Evolutionary conservation across 441 rosid species (phyloP).

Genomic region (Adansonia gregorii): DNA sequence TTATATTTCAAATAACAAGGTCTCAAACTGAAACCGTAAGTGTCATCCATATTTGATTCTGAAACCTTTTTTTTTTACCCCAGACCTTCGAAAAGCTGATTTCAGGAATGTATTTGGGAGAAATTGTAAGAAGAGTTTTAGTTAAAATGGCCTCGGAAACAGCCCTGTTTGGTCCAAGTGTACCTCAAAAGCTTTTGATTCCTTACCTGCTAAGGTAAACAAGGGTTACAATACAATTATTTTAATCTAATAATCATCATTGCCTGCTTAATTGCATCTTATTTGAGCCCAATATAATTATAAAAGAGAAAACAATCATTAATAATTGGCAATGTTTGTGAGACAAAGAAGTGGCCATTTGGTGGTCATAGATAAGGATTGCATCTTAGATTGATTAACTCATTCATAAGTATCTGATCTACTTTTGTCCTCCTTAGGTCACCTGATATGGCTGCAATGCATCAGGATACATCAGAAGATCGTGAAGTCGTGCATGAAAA

Average conservation of each 20-base stretch:
- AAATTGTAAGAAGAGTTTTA: constrained; percentile 69
- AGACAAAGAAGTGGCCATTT: too few relatives aligned
- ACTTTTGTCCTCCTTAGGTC: constrained; percentile 38
- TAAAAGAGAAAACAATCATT: background rate
- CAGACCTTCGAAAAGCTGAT: constrained; percentile 64
- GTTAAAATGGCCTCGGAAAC: constrained; percentile 62
- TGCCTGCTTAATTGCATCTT: background rate
- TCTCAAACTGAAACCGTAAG: background rate
- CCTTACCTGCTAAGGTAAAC: constrained; percentile 59
- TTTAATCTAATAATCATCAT: background rate
- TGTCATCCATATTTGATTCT: constrained; percentile 8
- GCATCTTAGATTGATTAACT: too few relatives aligned
- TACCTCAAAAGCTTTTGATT: constrained; percentile 53
- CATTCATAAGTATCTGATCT: background rate
- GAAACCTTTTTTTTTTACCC: background rate
- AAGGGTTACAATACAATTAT: background rate
- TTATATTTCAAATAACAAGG: too few relatives aligned
- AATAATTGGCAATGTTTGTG: background rate
- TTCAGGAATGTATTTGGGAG: constrained; percentile 73
- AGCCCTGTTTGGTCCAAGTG: constrained; percentile 53
- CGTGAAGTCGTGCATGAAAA: constrained; percentile 52
- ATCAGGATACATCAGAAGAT: constrained; percentile 70
- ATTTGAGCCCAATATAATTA: background rate
- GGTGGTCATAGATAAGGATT: too few relatives aligned
- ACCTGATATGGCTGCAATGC: constrained; percentile 77